Conservation (phyloP, 495 filamentous ascomycete species). For the Penicillium subrubescens region DNA sequence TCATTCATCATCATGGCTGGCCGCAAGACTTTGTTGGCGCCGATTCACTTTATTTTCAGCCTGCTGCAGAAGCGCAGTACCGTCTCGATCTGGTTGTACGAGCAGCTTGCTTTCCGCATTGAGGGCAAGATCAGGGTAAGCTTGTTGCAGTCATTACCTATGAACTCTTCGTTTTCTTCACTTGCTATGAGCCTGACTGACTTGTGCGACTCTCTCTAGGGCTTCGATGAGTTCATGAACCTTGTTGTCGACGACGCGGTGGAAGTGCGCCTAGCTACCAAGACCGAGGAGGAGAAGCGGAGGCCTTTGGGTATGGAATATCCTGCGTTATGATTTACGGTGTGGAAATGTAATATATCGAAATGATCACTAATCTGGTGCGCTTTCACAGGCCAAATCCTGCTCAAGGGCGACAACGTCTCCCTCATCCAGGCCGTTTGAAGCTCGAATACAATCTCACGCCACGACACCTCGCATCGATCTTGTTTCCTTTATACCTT, state of each 20-base stretch:
- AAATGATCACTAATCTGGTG: background rate
- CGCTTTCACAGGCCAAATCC: slow-evolving; percentile 75
- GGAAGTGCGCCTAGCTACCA: slow-evolving; percentile 84
- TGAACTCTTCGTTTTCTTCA: background rate
- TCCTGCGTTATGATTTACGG: background rate
- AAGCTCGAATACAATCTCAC: slow-evolving; percentile 5
- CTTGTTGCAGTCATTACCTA: background rate
- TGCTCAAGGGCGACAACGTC: slow-evolving; percentile 97
- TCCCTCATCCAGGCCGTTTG: slow-evolving; percentile 83
- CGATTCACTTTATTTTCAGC: slow-evolving; percentile 99
- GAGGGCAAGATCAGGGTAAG: slow-evolving; percentile 89
- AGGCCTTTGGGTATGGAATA: slow-evolving; percentile 70
- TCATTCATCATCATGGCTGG: slow-evolving; percentile 65
- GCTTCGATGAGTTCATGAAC: slow-evolving; percentile 99
- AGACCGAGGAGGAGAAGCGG: slow-evolving; percentile 77
- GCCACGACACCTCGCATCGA: slow-evolving; percentile 10
- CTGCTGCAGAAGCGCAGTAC: slow-evolving; percentile 84
- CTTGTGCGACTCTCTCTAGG: slow-evolving; percentile 47
- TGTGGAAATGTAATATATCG: background rate
- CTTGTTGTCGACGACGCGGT: slow-evolving; percentile 93
- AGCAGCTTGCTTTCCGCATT: slow-evolving; percentile 90
- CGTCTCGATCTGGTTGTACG: slow-evolving; percentile 94
- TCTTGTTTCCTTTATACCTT: slow-evolving; percentile 26
- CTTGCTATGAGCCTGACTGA: background rate
- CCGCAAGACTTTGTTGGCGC: slow-evolving; percentile 89